Base-by-base conservation (phyloP, 495 filamentous ascomycete genomes). In the Aspergillus panamensis region DNA sequence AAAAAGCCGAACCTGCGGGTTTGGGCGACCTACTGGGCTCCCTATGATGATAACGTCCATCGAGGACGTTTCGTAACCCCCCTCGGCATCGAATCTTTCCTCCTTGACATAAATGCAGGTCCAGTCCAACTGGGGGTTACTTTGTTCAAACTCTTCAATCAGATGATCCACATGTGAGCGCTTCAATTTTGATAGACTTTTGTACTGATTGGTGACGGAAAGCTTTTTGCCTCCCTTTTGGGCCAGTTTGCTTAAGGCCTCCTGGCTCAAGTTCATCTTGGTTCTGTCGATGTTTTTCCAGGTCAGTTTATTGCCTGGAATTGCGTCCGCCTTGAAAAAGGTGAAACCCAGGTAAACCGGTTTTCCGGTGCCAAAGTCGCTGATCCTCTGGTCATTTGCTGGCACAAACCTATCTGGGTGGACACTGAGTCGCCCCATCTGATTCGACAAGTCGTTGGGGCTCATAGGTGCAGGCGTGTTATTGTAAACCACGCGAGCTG, bases 31-130 rank as follows among this genome's bases (percentile, higher is more conserved):
- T n/a, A 59, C 29, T 1, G 66, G 63, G 40, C 66, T 69, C 42
- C 66, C 59, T 69, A 71, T 63, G 13, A 74, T 37, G n/a, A 77
- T 69, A n/a, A 75, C 62, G 25, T 73, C 62, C 67, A 75, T 69
- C 1, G 65, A 70, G n/a, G 66, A 51, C 8, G 68, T 72, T 31
- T 72, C 72, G 17, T 69, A 69, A 40, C 69, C 70, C 25, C 69
- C 62, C 50, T 69, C 67, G 48, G 65, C 53, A 0, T 63, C 53
- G 39, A 55, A 59, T 13, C 59, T 58, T 5, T 68, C 58, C 42
- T 70, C 69, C 32, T 74, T 71, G 6, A 66, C 69, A 62, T 74
- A 77, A 10, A 71, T 70, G 45, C 63, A 73, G 14, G 63, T 71
- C 74, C 74, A 75, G 48, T 73, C 65, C 12, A 66, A 69, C 0